Percentiles rank a stretch among this genome's conserved stretches.
Conservation (phyloP, 2,329 filamentous ascomycete species). For the Daldinia sp. region DNA sequence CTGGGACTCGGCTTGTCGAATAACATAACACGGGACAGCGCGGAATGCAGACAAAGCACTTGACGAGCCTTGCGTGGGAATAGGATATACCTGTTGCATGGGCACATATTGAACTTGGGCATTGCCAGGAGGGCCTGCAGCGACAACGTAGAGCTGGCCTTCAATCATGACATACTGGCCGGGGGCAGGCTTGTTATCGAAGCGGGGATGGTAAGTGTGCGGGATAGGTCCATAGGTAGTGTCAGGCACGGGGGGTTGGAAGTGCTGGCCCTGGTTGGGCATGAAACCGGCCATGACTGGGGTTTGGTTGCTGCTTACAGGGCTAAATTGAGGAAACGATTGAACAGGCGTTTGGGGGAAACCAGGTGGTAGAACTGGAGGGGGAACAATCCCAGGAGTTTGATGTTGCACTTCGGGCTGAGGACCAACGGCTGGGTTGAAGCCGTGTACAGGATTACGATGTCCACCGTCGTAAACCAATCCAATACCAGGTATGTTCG, state of each 20-base stretch:
- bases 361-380: constrained; percentile 30
- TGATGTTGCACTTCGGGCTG: constrained; percentile 42
- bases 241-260: constrained; percentile 70
- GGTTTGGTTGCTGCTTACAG: constrained; percentile 55
- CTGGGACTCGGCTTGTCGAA: constrained; percentile 23
- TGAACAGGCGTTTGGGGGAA: constrained; percentile 30
- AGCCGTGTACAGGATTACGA: constrained; percentile 25
- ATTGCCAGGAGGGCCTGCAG: constrained; percentile 12
- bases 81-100: constrained; percentile 45
- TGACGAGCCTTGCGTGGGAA: constrained; percentile 31
- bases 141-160: constrained; percentile 31
- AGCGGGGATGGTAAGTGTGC: constrained; percentile 68
- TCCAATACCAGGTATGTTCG: constrained; percentile 37
- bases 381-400: constrained; percentile 25
- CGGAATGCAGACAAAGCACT: constrained; percentile 10
- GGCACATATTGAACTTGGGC: constrained; percentile 39
- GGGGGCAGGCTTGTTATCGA: constrained; percentile 53
- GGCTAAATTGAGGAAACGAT: constrained; percentile 27
- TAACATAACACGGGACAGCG: constrained; percentile 23
- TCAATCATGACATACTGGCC: constrained; percentile 48
- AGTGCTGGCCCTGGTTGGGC: constrained; percentile 61
- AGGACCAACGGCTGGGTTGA: constrained; percentile 39
- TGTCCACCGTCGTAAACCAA: constrained; percentile 26
- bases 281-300: constrained; percentile 55
- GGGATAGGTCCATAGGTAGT: constrained; percentile 67